Conservation (phyloP, 495 filamentous ascomycete genomes). For the Penicillium paradoxum region DNA sequence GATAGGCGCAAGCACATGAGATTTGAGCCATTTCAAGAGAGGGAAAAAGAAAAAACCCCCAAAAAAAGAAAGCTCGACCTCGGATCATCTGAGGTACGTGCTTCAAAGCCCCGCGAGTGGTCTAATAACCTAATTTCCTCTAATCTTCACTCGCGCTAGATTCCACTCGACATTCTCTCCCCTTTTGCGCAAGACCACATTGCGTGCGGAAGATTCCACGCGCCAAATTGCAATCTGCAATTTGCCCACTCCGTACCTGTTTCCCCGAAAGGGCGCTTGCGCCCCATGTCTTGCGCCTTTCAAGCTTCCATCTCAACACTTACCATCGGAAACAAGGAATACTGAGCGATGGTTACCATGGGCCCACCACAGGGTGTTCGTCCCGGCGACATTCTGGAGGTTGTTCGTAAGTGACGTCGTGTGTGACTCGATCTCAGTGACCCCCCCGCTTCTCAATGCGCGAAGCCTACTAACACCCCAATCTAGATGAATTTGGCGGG, state of each 20-base stretch:
- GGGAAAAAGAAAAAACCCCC: not conserved
- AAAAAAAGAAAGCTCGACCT: not conserved
- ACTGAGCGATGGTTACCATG: slow-evolving; percentile 35
- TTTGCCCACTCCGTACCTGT: too few species aligned
- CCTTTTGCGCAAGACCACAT: slow-evolving; percentile 16
- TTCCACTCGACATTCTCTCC: slow-evolving; percentile 29
- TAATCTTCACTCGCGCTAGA: slow-evolving; percentile 9
- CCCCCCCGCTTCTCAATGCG: slow-evolving; percentile 4
- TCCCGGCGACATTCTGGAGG: slow-evolving; percentile 65
- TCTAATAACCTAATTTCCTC: slow-evolving; percentile 15
- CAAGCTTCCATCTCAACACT: not conserved
- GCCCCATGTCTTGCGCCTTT: slow-evolving; percentile 28
- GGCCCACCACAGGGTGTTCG: slow-evolving; percentile 42
- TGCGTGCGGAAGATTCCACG: slow-evolving; percentile 6
- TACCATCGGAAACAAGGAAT: slow-evolving; percentile 8
- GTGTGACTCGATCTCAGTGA: slow-evolving; percentile 1
- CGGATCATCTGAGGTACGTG: slow-evolving; percentile 13
- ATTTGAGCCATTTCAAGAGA: not conserved
- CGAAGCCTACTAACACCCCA: slow-evolving; percentile 6
- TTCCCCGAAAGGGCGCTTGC: slow-evolving; percentile 25
- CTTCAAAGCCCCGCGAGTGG: slow-evolving; percentile 17
- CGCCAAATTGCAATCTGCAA: slow-evolving; percentile 10
- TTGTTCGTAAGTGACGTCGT: slow-evolving; percentile 63
- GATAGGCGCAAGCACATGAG: not conserved
- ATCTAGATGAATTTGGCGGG: slow-evolving; percentile 74